Evolutionary conservation across 805 yeast species (phyloP).

Genomic region (Pichia insulana): DNA sequence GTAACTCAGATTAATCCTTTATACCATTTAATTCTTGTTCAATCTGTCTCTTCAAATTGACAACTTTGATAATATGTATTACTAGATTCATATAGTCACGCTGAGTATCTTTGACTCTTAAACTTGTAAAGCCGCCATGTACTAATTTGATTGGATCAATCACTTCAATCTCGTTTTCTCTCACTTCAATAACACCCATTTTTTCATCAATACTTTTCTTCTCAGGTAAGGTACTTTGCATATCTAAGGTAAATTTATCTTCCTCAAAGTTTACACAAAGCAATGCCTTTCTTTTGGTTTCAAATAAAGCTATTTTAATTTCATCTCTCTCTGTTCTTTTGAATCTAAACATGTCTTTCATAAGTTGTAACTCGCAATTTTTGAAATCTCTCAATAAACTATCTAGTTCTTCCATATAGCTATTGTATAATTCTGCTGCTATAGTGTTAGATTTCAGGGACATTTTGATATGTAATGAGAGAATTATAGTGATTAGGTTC

Average conservation of each 20-base stretch:
- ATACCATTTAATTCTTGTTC: neutral
- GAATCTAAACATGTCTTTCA: constrained; percentile 2
- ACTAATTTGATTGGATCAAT: constrained; percentile 19
- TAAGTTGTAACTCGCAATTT: neutral
- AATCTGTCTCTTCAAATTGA: constrained; percentile 9
- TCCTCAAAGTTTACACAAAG: constrained; percentile 13
- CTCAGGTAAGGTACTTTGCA: neutral
- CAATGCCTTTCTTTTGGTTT: constrained; percentile 4
- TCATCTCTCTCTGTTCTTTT: constrained; percentile 13
- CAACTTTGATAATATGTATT: constrained; percentile 10
- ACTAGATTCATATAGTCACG: constrained; percentile 9
- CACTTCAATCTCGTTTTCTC: constrained; percentile 1
- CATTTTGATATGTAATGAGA: neutral
- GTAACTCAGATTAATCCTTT: constrained; percentile 18
- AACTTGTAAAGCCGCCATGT: constrained; percentile 23
- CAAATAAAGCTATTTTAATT: constrained; percentile 5
- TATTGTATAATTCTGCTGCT: constrained; percentile 2
- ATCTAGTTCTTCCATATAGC: constrained; percentile 2
- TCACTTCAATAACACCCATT: neutral
- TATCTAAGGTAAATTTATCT: constrained; percentile 10
- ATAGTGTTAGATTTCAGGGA: neutral
- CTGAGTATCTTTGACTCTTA: constrained; percentile 16
- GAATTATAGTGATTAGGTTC: too few species aligned
- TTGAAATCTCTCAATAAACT: neutral
- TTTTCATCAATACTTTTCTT: neutral